These are phyloP conservation scores for Gomphus bonarii DNA, from an alignment of 1,284 basidiomycete genomes.

Conservation along the genomic window DNA sequence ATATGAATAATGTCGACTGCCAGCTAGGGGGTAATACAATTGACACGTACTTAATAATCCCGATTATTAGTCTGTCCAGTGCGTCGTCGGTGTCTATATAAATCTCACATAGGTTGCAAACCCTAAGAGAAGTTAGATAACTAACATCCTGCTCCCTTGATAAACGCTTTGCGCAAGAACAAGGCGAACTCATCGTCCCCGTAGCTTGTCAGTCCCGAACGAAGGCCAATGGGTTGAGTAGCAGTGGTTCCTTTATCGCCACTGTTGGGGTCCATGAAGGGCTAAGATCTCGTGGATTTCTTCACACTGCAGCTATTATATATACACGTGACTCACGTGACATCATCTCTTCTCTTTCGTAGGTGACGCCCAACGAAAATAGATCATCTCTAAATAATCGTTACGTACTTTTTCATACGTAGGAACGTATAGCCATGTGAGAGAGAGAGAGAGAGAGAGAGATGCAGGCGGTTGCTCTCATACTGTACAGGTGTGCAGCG, in stretches of 20 bases:
- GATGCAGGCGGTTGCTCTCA: too few relatives aligned
- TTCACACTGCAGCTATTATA: too few relatives aligned
- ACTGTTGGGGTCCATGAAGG: not conserved
- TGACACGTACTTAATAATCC: constrained; percentile 19
- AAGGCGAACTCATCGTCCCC: constrained; percentile 26
- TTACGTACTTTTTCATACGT: too few relatives aligned
- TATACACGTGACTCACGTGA: too few relatives aligned
- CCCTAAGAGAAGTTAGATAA: not conserved
- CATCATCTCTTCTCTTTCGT: too few relatives aligned
- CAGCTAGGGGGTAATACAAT: not conserved
- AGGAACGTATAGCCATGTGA: too few relatives aligned
- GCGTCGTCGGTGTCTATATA: constrained; percentile 21
- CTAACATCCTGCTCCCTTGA: constrained; percentile 25
- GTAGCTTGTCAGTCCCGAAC: constrained; percentile 19
- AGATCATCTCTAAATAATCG: too few relatives aligned
- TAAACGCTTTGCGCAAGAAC: constrained; percentile 27
- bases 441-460: too few relatives aligned
- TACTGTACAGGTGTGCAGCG: too few relatives aligned
- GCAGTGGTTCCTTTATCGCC: not conserved
- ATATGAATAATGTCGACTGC: not conserved
- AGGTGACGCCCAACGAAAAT: too few relatives aligned
- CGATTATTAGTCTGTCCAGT: constrained; percentile 23
- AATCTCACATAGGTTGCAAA: not conserved
- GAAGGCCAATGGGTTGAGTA: constrained; percentile 2
- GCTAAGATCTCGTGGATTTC: not conserved